These are phyloP conservation scores for Ophioceras dolichostomum DNA, from an alignment of 2,329 filamentous ascomycete genomes.

Conservation along the genomic window DNA sequence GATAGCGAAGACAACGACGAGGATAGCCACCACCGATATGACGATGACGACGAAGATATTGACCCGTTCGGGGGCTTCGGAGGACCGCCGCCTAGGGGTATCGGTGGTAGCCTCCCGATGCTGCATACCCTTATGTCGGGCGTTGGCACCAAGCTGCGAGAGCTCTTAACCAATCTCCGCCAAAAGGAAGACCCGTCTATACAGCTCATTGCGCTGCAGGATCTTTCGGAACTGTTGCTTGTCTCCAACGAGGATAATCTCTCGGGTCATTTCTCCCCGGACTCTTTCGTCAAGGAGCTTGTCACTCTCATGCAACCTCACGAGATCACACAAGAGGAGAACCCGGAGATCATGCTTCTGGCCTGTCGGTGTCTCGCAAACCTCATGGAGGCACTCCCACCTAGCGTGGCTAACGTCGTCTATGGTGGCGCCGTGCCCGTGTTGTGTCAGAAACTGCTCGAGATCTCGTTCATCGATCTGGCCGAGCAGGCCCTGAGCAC, in stretches of 20 bases:
- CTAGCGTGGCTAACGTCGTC: conserved; percentile 88
- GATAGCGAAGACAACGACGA: conserved; percentile 25
- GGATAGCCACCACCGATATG: conserved; percentile 35
- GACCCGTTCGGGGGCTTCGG: conserved; percentile 58
- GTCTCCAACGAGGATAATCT: conserved; percentile 96
- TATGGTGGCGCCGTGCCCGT: conserved; percentile 95
- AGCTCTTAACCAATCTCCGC: conserved; percentile 62
- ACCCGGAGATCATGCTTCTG: conserved; percentile 92
- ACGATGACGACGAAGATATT: conserved; percentile 40
- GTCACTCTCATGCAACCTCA: conserved; percentile 85
- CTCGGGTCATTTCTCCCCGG: conserved; percentile 86
- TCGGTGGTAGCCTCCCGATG: conserved; percentile 67
- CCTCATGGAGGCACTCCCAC: conserved; percentile 90
- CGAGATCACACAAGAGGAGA: conserved; percentile 71
- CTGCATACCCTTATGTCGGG: conserved; percentile 89
- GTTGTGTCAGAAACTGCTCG: conserved; percentile 84
- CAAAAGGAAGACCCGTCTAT: conserved; percentile 76
- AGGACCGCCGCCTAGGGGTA: conserved; percentile 42
- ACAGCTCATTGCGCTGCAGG: conserved; percentile 85
- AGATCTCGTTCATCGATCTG: conserved; percentile 94
- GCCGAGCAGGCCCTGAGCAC: conserved; percentile 96
- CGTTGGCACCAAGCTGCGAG: conserved; percentile 65
- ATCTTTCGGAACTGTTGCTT: conserved; percentile 83
- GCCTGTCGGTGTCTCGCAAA: conserved; percentile 94
- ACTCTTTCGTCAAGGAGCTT: conserved; percentile 90